These are phyloP conservation scores for Albophoma yamanashiensis DNA, from an alignment of 2,329 filamentous ascomycete species.

Conservation along the genomic window DNA sequence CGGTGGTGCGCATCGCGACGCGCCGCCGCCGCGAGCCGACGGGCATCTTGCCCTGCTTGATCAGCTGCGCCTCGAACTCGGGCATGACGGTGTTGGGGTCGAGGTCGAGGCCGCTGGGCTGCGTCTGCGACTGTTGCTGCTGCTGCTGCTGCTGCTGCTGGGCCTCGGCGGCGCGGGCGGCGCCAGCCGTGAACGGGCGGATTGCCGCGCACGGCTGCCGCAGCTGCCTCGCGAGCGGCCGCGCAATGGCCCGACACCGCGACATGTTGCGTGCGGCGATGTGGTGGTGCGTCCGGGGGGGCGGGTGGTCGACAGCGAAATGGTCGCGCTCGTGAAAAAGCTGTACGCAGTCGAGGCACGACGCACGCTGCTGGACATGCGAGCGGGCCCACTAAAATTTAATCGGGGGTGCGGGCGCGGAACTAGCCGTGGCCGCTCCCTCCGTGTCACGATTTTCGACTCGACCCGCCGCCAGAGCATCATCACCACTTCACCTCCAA, in stretches of 20 bases:
- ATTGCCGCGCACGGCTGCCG: slow-evolving; percentile 24
- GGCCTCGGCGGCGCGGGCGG: slow-evolving; percentile 18
- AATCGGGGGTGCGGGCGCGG: slow-evolving; percentile 13
- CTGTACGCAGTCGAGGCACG: slow-evolving; percentile 6
- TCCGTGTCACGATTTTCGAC: slow-evolving; percentile 15
- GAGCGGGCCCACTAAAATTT: slow-evolving; percentile 16
- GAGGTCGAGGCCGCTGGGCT: slow-evolving; percentile 31
- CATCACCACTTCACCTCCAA: neutral
- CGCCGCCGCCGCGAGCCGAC: slow-evolving; percentile 80
- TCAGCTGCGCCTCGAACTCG: slow-evolving; percentile 49
- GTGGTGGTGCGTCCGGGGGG: neutral
- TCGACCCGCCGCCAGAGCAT: neutral
- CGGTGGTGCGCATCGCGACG: slow-evolving; percentile 52
- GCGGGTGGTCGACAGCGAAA: neutral
- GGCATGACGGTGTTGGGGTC: slow-evolving; percentile 61
- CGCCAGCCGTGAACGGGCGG: slow-evolving; percentile 24
- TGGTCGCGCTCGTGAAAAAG: neutral
- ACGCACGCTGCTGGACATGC: neutral
- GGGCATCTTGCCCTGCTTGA: slow-evolving; percentile 58
- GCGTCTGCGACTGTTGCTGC: slow-evolving; percentile 3
- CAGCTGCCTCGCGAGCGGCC: slow-evolving; percentile 45
- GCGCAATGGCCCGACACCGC: slow-evolving; percentile 45
- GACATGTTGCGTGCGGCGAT: slow-evolving; percentile 33
- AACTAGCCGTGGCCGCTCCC: slow-evolving; percentile 16
- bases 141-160: slow-evolving; percentile 10